Base-by-base conservation (phyloP, 371 early-diverging fungal genomes). In the Dinochytrium kinnereticum region DNA sequence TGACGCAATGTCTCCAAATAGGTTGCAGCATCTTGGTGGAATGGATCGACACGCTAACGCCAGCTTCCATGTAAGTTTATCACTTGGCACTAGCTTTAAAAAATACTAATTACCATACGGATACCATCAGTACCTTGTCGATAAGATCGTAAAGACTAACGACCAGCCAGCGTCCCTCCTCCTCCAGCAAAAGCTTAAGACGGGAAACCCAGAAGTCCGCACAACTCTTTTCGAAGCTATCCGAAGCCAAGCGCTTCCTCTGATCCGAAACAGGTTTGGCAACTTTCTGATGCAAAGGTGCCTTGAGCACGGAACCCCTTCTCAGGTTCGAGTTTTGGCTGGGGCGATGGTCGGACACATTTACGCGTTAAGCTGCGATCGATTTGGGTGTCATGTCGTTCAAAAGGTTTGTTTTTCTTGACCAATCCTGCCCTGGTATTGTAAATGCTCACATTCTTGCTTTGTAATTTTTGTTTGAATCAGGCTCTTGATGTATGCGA, bases 221-320 rank as follows among this genome's bases (percentile, higher is more conserved):
- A 78, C 83, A 44, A 75, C 71, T 37, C 44, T 75, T 13, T 89
- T 91, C 69, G 86, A 88, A 51, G 83, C 91, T 3, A 87, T 90
- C 39, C 76, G 86, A 15, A 74, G 77, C 0, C 89, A 89, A 51
- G 88, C 88, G 15, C 82, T 89, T 64, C 73, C 83, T 0, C 72
- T 93, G n/a, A 90, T 91, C 87, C 89, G 90, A 49, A 93, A 91
- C 76, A 86, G 92, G 15, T 93, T 93, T 72, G 93, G 93, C 26
- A 93, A 93, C 81, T 93, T 93, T 71, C 76, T 93, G 55, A 88
- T 93, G 73, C 93, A 93, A 72, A 79, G 91, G 13, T 86, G 89
- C 36, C 84, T 93, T 26, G 92, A 93, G 73, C 80, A 85, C 36
- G 90, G 93, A 1, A 82, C 89, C 0, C 82, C 84, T 5, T 80